Evolutionary conservation across 768 basidiomycete genomes (phyloP).

Genomic region (Lactarius sanguifluus): DNA sequence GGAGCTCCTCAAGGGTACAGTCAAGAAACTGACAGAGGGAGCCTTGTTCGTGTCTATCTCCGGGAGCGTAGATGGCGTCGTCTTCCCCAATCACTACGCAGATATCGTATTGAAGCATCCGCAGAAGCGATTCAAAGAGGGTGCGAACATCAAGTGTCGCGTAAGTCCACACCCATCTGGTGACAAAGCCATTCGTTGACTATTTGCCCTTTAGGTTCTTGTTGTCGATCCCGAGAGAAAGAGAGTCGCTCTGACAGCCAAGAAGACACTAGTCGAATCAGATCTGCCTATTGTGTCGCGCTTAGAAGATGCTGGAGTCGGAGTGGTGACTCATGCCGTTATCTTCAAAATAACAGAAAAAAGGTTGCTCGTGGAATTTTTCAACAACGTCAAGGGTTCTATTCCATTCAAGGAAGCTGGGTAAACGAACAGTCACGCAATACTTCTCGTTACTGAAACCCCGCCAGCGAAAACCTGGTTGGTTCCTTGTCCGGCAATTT

Average conservation of each 20-base stretch:
- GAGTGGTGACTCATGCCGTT: slow-evolving; percentile 75
- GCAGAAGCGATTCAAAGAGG: slow-evolving; percentile 83
- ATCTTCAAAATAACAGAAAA: slow-evolving; percentile 83
- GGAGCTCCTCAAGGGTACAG: slow-evolving; percentile 79
- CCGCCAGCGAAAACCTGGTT: slow-evolving; percentile 60
- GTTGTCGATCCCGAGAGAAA: slow-evolving; percentile 78
- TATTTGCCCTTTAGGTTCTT: slow-evolving; percentile 57
- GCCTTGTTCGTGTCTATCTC: slow-evolving; percentile 84
- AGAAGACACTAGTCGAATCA: slow-evolving; percentile 86
- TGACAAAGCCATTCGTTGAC: slow-evolving; percentile 2
- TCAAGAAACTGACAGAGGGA: slow-evolving; percentile 80
- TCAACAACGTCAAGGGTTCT: slow-evolving; percentile 80
- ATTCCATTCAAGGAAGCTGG: slow-evolving; percentile 81
- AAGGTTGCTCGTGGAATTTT: slow-evolving; percentile 84
- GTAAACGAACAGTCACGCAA: slow-evolving; percentile 42
- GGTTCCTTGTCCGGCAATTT: slow-evolving; percentile 62
- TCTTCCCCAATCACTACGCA: slow-evolving; percentile 94
- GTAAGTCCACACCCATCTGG: slow-evolving; percentile 46
- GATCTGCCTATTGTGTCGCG: slow-evolving; percentile 65
- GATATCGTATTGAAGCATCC: slow-evolving; percentile 95
- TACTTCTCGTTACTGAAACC: slow-evolving; percentile 9
- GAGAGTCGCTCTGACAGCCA: slow-evolving; percentile 83
- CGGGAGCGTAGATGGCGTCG: slow-evolving; percentile 86
- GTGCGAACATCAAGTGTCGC: slow-evolving; percentile 79
- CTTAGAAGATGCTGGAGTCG: slow-evolving; percentile 66